These are phyloP conservation scores for Linum lewisii DNA, from an alignment of 345 rosid species.

Conservation along the genomic window DNA sequence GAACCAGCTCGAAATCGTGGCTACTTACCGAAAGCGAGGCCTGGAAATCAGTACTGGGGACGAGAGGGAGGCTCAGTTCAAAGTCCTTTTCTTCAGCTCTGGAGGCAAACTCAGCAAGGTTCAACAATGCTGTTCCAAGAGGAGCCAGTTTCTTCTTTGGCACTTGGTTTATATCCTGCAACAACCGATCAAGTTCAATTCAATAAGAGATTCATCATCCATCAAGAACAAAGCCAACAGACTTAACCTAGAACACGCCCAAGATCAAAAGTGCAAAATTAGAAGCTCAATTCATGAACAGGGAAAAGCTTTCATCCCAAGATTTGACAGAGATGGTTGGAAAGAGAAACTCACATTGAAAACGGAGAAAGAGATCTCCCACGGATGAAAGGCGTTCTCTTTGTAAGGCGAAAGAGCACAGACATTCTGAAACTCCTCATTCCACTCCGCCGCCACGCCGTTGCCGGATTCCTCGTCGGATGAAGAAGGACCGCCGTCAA, in stretches of 20 bases:
- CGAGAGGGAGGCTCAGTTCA: constrained; percentile 53
- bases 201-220: too few species aligned
- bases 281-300: too few species aligned
- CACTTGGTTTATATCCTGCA: constrained; percentile 55
- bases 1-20: too few species aligned
- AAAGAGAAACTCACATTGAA: constrained; percentile 48
- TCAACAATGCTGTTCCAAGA: constrained; percentile 47
- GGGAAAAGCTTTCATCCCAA: too few species aligned
- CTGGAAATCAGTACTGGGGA: constrained; percentile 24
- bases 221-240: too few species aligned
- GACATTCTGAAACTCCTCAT: constrained; percentile 67
- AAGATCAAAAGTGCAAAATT: too few species aligned
- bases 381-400: constrained; percentile 68
- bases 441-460: constrained; percentile 55
- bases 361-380: constrained; percentile 89
- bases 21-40: constrained; percentile 43
- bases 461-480: too few species aligned
- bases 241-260: too few species aligned
- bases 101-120: constrained; percentile 57
- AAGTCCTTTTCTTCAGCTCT: constrained; percentile 44
- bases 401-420: constrained; percentile 66
- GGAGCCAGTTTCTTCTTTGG: constrained; percentile 44
- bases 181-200: neutral
- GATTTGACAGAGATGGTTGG: neutral
- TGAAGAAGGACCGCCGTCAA: constrained; percentile 3